Conservation (phyloP, 805 yeast species). For the Metschnikowia colocasiae region DNA sequence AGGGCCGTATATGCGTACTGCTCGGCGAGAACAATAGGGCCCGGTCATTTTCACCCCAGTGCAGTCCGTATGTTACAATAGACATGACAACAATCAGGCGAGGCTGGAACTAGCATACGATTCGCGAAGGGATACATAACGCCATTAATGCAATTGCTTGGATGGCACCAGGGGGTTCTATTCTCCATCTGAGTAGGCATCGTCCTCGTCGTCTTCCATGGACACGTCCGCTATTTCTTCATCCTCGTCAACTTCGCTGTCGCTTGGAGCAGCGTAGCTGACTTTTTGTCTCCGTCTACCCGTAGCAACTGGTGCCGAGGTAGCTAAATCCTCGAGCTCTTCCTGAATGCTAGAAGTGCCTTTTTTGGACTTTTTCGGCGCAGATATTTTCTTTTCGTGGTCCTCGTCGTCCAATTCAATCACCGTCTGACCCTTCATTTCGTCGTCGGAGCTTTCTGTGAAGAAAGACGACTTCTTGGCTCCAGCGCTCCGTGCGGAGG, state of each 20-base stretch:
- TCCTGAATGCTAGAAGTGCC: constrained; percentile 12
- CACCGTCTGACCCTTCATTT: constrained; percentile 3
- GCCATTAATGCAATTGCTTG: background rate
- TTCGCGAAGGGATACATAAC: background rate
- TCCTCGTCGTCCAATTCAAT: constrained; percentile 10
- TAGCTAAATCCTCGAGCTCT: constrained; percentile 15
- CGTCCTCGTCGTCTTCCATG: constrained; percentile 10
- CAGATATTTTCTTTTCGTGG: background rate
- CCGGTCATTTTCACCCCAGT: background rate
- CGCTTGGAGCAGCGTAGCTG: constrained; percentile 15
- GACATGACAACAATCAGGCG: background rate
- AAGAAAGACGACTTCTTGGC: constrained; percentile 13
- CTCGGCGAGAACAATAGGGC: background rate
- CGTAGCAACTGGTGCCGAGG: constrained; percentile 7
- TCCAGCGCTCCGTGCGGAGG: background rate
- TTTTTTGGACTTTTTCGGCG: constrained; percentile 5
- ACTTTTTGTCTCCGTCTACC: constrained; percentile 14
- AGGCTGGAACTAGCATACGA: background rate
- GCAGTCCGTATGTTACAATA: background rate
- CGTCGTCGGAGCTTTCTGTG: constrained; percentile 17
- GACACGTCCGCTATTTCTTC: background rate
- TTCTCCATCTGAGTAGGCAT: constrained; percentile 8
- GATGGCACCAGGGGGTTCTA: background rate
- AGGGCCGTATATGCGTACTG: background rate
- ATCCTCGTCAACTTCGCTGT: constrained; percentile 5